Base-by-base conservation (phyloP, 2,329 filamentous ascomycete genomes). In the Colletotrichum incanum region DNA sequence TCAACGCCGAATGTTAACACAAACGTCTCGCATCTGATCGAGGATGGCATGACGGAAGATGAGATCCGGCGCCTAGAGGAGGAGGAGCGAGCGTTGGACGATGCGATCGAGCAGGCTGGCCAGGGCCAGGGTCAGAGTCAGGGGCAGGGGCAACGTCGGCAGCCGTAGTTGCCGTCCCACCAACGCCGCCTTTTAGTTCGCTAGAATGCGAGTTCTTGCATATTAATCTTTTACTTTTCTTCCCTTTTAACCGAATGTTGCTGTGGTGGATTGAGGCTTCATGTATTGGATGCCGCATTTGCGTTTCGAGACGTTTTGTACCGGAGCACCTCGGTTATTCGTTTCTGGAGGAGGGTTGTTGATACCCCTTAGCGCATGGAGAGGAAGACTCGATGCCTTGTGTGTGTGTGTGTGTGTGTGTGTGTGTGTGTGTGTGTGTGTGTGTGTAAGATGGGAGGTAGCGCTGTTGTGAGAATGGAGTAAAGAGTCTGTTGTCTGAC, bases 1-100 rank as follows among this genome's bases (percentile, higher is more conserved):
- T 61, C 71, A 18, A 72, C 67, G 34, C 59, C 50, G 26, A 70
- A 67, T 60, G 78, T 82, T 56, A 76, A 80, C 9, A 76, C 79
- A 26, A 81, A 80, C 37, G 86, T 88, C 56, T 84, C 85, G 23
- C 87, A 89, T 72, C 79, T 91, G 43, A 86, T 90, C 5, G 88
- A 91, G 76, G 88, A 90, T n/a, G 86, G 87, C 61, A 91, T 91
- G 88, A 90, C 88, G 59, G 81, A 82, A 11, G 88, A 87, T 0
- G 87, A 91, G 77, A 88, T 90, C 59, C 81, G 84, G 63, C 78
- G 86, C 74, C 74, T 91, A 52, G 88, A 89, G 76, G 88, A 90
- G 73, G 89, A 91, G 76, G 89, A 91, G 79, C 78, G 86, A 72
- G 84, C 87, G 72, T 80, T 91, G 45, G 89, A 91, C 67, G 86